Percentiles rank a stretch among this genome's conserved stretches.
These are phyloP conservation scores for Coemansia sp. DNA, from an alignment of 192 early-diverging fungal species.

Conservation along the genomic window DNA sequence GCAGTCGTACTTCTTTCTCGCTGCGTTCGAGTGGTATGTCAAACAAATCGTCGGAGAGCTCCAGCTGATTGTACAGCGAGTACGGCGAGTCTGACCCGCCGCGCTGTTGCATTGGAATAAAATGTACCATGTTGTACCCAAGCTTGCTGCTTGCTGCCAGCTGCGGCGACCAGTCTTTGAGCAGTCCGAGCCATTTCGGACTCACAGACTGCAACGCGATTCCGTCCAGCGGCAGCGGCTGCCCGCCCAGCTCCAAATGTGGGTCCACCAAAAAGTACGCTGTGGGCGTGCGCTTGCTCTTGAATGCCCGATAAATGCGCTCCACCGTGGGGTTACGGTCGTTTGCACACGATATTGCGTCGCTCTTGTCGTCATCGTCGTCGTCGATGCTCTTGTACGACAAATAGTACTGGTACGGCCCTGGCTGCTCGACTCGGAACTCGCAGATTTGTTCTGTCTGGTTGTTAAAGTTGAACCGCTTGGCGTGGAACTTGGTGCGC, in stretches of 20 bases:
- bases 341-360: conserved; percentile 15
- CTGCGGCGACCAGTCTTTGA: conserved; percentile 74
- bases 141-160: conserved; percentile 68
- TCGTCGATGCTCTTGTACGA: conserved; percentile 59
- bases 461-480: conserved; percentile 49
- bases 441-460: conserved; percentile 67
- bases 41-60: conserved; percentile 88
- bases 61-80: conserved; percentile 91
- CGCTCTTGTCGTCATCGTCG: conserved; percentile 13
- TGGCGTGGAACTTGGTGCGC: conserved; percentile 40
- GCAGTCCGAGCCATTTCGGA: conserved; percentile 92
- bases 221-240: conserved; percentile 79
- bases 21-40: conserved; percentile 54
- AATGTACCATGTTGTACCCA: conserved; percentile 99
- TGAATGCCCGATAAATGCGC: conserved; percentile 40
- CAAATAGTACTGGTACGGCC: conserved; percentile 88
- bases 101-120: conserved; percentile 89
- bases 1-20: conserved; percentile 62
- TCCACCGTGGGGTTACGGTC: conserved; percentile 38
- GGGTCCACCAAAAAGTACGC: conserved; percentile 90
- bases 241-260: conserved; percentile 59
- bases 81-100: conserved; percentile 97
- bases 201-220: conserved; percentile 89
- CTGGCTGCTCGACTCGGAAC: conserved; percentile 63
- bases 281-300: conserved; percentile 39